Conservation (phyloP, 2,329 filamentous ascomycete species). For the Tolypocladium album region DNA sequence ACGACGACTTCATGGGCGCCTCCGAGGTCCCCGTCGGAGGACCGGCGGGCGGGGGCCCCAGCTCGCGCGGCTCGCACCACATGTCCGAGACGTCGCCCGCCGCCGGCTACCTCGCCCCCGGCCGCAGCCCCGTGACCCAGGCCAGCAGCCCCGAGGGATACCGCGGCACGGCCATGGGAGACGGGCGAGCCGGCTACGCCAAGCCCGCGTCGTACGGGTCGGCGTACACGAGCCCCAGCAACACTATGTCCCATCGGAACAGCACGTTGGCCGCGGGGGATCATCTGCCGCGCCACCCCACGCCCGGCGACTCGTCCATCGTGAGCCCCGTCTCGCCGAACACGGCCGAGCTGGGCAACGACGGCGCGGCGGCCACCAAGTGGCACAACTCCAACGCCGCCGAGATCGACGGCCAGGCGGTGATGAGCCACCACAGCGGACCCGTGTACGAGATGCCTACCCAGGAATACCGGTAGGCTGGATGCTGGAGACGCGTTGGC, state of each 20-base stretch:
- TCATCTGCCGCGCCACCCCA: slow-evolving; percentile 13
- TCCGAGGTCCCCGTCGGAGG: slow-evolving; percentile 31
- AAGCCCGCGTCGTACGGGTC: slow-evolving; percentile 24
- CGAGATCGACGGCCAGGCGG: slow-evolving; percentile 26
- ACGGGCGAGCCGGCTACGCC: slow-evolving; percentile 27
- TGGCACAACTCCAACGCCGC: slow-evolving; percentile 24
- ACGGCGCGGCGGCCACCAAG: slow-evolving; percentile 15
- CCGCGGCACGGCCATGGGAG: slow-evolving; percentile 27
- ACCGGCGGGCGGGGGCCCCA: slow-evolving; percentile 8
- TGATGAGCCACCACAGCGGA: slow-evolving; percentile 20
- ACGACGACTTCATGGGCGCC: slow-evolving; percentile 29
- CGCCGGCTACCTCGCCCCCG: slow-evolving; percentile 14
- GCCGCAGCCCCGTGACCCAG: slow-evolving; percentile 13
- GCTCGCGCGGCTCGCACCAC: slow-evolving; percentile 12
- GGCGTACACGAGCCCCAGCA: slow-evolving; percentile 14
- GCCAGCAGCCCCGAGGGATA: slow-evolving; percentile 21
- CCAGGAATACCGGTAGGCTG: slow-evolving; percentile 22
- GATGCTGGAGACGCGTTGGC: not conserved
- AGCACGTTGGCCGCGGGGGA: slow-evolving; percentile 7
- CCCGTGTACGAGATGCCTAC: slow-evolving; percentile 33
- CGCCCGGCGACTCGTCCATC: slow-evolving; percentile 10
- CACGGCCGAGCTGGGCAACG: slow-evolving; percentile 15
- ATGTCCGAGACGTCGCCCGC: slow-evolving; percentile 20
- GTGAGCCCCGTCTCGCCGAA: slow-evolving; percentile 4
- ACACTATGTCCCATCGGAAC: slow-evolving; percentile 6